Conservation (phyloP, 2,329 filamentous ascomycete genomes). For the Hyphodiscus sp. region DNA sequence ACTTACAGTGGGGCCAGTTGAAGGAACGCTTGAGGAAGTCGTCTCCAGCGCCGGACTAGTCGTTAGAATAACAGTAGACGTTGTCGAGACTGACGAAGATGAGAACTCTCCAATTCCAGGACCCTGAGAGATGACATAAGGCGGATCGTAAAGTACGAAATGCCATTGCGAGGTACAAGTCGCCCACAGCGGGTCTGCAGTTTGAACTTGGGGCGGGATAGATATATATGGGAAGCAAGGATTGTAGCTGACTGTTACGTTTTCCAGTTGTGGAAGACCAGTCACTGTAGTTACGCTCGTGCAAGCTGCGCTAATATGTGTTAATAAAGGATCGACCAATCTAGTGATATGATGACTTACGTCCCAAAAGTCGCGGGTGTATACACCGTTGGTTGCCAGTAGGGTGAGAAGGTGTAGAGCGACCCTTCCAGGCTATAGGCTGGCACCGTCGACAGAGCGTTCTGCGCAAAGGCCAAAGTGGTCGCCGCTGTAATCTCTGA, state of each 20-base stretch:
- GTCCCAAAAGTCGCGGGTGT: not conserved
- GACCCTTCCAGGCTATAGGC: not conserved
- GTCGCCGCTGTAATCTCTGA: not conserved
- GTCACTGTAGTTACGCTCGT: not conserved
- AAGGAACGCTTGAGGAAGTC: not conserved
- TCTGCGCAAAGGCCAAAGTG: not conserved
- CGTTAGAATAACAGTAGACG: not conserved
- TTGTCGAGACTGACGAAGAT: not conserved
- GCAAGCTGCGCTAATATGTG: not conserved
- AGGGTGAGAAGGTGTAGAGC: not conserved
- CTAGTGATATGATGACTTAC: not conserved
- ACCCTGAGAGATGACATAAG: not conserved
- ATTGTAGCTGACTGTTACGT: not conserved
- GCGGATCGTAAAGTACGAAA: not conserved
- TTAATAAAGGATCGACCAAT: not conserved
- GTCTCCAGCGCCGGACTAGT: not conserved
- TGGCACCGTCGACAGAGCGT: not conserved
- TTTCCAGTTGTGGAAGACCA: not conserved
- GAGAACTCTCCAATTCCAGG: not conserved
- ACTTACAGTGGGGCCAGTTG: not conserved
- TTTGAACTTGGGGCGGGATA: not conserved
- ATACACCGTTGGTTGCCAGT: not conserved
- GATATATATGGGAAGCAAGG: not conserved
- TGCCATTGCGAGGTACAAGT: not conserved
- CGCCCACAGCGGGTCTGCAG: not conserved